Percentiles rank a stretch among this genome's conserved stretches.
Evolutionary conservation across 2,329 filamentous ascomycete species (phyloP).

Genomic region (Byssochlamys sp.): DNA sequence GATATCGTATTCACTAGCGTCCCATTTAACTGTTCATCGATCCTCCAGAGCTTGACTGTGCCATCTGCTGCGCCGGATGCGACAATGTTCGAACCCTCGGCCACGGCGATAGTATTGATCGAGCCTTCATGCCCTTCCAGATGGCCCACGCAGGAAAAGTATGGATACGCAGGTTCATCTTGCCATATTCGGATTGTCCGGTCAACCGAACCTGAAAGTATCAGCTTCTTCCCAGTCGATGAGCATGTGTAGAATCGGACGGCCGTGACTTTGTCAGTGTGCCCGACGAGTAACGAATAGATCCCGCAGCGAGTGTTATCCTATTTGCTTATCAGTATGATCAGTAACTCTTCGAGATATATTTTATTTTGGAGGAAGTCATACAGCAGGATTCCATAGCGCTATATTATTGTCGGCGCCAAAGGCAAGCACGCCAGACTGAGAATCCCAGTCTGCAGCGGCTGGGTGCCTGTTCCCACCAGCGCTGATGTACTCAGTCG

Average conservation of each 20-base stretch:
- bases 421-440: slow-evolving; percentile 66
- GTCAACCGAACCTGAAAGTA: slow-evolving; percentile 77
- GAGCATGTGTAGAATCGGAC: slow-evolving; percentile 62
- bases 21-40: slow-evolving; percentile 35
- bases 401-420: slow-evolving; percentile 83
- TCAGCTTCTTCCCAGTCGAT: slow-evolving; percentile 41
- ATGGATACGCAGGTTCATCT: slow-evolving; percentile 13
- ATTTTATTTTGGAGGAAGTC: slow-evolving; percentile 19
- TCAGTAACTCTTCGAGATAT: slow-evolving; percentile 2
- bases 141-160: slow-evolving; percentile 40
- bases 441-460: slow-evolving; percentile 75
- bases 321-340: slow-evolving; percentile 18
- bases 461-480: slow-evolving; percentile 86
- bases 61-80: slow-evolving; percentile 56
- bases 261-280: slow-evolving; percentile 70
- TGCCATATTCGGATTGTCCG: slow-evolving; percentile 60
- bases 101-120: slow-evolving; percentile 54
- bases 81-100: slow-evolving; percentile 40
- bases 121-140: slow-evolving; percentile 61
- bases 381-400: slow-evolving; percentile 71
- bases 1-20: slow-evolving; percentile 60
- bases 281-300: slow-evolving; percentile 59
- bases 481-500: slow-evolving; percentile 54
- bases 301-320: slow-evolving; percentile 49
- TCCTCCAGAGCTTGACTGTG: slow-evolving; percentile 57